These are phyloP conservation scores for Dianthus caryophyllus DNA, from an alignment of 148 eudicot species.

Conservation along the genomic window DNA sequence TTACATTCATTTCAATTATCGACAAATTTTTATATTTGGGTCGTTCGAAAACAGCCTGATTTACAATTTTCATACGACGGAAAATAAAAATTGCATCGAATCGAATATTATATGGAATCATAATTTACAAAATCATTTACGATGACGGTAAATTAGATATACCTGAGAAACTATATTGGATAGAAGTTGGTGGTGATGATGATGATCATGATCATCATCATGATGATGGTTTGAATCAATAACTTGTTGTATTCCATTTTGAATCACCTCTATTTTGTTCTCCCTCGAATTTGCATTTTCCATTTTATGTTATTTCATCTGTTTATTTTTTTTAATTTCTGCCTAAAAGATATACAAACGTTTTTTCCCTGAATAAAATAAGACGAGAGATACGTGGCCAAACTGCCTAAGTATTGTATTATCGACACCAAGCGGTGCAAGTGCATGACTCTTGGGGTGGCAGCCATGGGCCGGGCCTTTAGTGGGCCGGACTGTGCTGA, in stretches of 20 bases:
- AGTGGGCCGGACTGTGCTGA: too few relatives aligned
- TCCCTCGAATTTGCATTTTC: conserved; percentile 7
- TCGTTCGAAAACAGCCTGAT: too few relatives aligned
- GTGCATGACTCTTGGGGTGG: too few relatives aligned
- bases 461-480: too few relatives aligned
- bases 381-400: too few relatives aligned
- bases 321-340: not conserved
- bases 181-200: conserved; percentile 30
- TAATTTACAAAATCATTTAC: not conserved
- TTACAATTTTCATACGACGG: too few relatives aligned
- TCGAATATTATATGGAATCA: not conserved
- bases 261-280: conserved; percentile 29
- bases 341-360: too few relatives aligned
- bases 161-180: conserved; percentile 50
- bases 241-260: conserved; percentile 36
- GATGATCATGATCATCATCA: conserved; percentile 19
- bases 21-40: too few relatives aligned
- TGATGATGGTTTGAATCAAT: conserved; percentile 20
- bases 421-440: too few relatives aligned
- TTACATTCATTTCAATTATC: too few relatives aligned
- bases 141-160: not conserved
- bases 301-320: conserved; percentile 9
- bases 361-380: not conserved
- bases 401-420: too few relatives aligned
- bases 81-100: not conserved